Percentiles rank a stretch among this genome's conserved stretches.
phyloP scores from a whole-genome alignment of 192 early-diverging fungal species.

The Coemansia sp. region DNA sequence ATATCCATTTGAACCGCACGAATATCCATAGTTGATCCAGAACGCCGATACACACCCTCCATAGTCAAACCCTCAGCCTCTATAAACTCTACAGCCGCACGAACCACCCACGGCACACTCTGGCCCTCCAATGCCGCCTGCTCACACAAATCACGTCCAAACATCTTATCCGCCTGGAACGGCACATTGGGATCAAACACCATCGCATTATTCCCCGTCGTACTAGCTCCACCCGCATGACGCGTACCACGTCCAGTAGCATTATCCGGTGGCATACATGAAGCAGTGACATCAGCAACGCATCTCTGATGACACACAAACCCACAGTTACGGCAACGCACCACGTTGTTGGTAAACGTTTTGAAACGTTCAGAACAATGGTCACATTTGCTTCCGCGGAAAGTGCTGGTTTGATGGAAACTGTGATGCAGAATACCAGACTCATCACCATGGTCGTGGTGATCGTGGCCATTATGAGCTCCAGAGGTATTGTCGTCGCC shows the following conservation, averaged over 20 bases:
- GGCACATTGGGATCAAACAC: conserved; percentile 13
- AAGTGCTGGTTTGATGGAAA: conserved; percentile 43
- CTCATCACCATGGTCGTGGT: background rate
- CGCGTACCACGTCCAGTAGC: conserved; percentile 2
- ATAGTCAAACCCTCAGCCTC: conserved; percentile 62
- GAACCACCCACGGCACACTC: conserved; percentile 64
- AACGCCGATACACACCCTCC: conserved; percentile 81
- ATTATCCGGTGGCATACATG: conserved; percentile 10
- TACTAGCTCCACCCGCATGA: conserved; percentile 3
- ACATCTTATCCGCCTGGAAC: conserved; percentile 53
- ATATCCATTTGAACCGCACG: conserved; percentile 64
- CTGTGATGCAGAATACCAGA: conserved; percentile 19
- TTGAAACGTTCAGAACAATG: conserved; percentile 45
- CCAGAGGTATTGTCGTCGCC: conserved; percentile 3
- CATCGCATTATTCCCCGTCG: background rate
- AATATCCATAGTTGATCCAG: conserved; percentile 70
- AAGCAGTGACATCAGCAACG: conserved; percentile 27
- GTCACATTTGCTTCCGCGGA: conserved; percentile 45
- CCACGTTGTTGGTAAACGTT: conserved; percentile 36
- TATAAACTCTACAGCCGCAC: conserved; percentile 64
- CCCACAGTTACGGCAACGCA: conserved; percentile 43
- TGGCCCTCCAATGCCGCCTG: conserved; percentile 57
- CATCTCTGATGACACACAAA: conserved; percentile 53
- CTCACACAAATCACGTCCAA: conserved; percentile 60
- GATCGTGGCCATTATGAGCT: background rate